A percentile compares a stretch with the other conserved stretches of the same genome.
phyloP scores from a whole-genome alignment of 2,329 filamentous ascomycete species.

The Sphaerulina musiva region DNA sequence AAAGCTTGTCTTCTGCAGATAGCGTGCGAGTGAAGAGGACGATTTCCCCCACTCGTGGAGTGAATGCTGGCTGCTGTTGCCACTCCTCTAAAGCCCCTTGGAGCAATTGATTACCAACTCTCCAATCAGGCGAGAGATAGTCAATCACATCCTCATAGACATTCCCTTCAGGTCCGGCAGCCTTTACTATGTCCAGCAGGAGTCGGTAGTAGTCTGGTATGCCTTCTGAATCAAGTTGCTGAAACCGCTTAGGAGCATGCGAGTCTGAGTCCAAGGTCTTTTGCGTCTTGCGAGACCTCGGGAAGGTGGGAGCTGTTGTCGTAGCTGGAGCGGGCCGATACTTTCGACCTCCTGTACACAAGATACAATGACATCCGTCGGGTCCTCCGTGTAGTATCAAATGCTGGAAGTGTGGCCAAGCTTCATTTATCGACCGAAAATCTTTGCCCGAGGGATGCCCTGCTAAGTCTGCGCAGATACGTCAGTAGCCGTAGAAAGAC shows the following conservation, averaged over 20 bases:
- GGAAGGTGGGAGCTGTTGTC: background rate
- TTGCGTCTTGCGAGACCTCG: slow-evolving; percentile 3
- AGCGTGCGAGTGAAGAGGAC: slow-evolving; percentile 47
- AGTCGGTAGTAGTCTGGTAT: slow-evolving; percentile 49
- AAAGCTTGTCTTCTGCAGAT: slow-evolving; percentile 26
- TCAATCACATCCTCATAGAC: slow-evolving; percentile 46
- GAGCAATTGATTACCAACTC: slow-evolving; percentile 43
- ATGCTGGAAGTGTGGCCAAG: slow-evolving; percentile 52
- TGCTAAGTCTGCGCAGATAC: slow-evolving; percentile 38
- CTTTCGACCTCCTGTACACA: slow-evolving; percentile 36
- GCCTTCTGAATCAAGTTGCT: slow-evolving; percentile 46
- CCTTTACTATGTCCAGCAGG: slow-evolving; percentile 45
- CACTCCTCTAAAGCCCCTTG: slow-evolving; percentile 39
- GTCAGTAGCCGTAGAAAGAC: background rate
- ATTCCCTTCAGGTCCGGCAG: slow-evolving; percentile 25
- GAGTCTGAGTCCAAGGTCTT: slow-evolving; percentile 12
- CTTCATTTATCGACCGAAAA: slow-evolving; percentile 50
- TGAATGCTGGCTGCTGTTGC: slow-evolving; percentile 43
- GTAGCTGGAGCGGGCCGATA: slow-evolving; percentile 8
- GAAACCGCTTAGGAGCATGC: slow-evolving; percentile 10
- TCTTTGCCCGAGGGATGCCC: slow-evolving; percentile 48
- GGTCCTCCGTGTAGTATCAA: slow-evolving; percentile 45
- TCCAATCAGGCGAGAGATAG: slow-evolving; percentile 51
- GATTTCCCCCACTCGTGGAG: slow-evolving; percentile 52
- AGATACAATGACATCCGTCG: slow-evolving; percentile 45